Conservation (phyloP, 257 asterid genomes). For the Solanum clarkiae region DNA sequence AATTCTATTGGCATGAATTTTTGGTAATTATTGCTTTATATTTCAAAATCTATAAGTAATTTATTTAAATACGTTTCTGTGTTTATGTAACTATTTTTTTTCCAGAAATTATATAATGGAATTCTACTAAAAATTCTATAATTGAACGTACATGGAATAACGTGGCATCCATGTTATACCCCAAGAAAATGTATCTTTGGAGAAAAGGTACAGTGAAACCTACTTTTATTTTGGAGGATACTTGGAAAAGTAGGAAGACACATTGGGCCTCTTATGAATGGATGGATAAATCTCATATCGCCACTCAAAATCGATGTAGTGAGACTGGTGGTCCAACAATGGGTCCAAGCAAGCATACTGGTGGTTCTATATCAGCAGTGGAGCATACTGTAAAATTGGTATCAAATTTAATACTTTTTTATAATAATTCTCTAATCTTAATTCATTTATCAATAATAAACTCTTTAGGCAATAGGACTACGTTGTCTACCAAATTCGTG, state of each 20-base stretch:
- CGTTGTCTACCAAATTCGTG: not conserved
- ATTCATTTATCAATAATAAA: not conserved
- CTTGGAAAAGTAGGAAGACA: not conserved
- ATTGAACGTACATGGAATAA: not conserved
- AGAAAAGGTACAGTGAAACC: no score
- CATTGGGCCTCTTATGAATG: not conserved
- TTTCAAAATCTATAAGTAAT: not conserved
- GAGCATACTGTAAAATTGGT: not conserved
- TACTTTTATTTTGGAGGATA: not conserved
- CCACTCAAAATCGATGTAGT: not conserved
- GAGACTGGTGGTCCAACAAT: not conserved
- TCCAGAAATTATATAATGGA: not conserved
- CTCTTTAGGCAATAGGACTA: not conserved
- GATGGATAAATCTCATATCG: not conserved
- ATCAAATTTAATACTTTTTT: not conserved
- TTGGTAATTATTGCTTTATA: not conserved
- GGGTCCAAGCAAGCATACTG: not conserved
- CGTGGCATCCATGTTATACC: no score
- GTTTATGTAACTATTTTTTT: not conserved
- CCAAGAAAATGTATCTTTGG: no score
- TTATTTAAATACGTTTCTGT: not conserved
- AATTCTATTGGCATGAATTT: not conserved
- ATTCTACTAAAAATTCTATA: not conserved
- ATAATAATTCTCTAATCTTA: not conserved
- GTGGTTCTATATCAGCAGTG: not conserved